Conservation (phyloP, 148 eudicot genomes). For the Heliamphora exappendiculata region DNA sequence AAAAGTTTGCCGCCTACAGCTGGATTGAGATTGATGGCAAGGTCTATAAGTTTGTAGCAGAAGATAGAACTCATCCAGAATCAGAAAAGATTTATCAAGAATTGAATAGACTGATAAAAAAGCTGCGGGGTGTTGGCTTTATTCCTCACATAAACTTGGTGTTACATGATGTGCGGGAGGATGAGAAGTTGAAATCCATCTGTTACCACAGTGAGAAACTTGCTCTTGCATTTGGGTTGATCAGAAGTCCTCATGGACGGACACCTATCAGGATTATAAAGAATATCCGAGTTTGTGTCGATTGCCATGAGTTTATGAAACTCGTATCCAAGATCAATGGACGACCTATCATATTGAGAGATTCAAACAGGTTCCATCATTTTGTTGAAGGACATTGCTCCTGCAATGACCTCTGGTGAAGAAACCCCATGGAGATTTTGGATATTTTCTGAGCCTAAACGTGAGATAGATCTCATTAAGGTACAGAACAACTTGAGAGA, state of each 20-base stretch:
- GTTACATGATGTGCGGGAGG: constrained; percentile 65
- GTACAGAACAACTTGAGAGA: no score
- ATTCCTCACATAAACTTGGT: constrained; percentile 51
- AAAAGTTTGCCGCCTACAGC: constrained; percentile 78
- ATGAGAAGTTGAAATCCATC: constrained; percentile 61
- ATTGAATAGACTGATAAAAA: constrained; percentile 44
- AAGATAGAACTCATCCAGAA: constrained; percentile 60
- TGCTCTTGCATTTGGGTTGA: constrained; percentile 75
- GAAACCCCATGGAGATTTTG: no score
- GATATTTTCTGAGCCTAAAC: no score
- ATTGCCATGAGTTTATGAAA: constrained; percentile 58
- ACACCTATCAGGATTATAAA: constrained; percentile 85
- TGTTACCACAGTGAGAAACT: constrained; percentile 83
- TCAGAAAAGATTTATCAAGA: constrained; percentile 48
- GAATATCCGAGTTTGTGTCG: constrained; percentile 29
- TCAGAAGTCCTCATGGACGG: constrained; percentile 35
- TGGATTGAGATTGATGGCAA: constrained; percentile 81
- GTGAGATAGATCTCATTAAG: no score
- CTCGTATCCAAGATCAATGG: constrained; percentile 54
- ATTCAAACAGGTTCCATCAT: constrained; percentile 24
- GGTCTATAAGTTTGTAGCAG: constrained; percentile 66
- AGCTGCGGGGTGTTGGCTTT: constrained; percentile 64
- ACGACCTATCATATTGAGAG: constrained; percentile 55
- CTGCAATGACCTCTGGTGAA: constrained; percentile 75
- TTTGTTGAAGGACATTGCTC: constrained; percentile 32